These are phyloP conservation scores for Rhazya stricta DNA, from an alignment of 257 asterid species.

Conservation along the genomic window DNA sequence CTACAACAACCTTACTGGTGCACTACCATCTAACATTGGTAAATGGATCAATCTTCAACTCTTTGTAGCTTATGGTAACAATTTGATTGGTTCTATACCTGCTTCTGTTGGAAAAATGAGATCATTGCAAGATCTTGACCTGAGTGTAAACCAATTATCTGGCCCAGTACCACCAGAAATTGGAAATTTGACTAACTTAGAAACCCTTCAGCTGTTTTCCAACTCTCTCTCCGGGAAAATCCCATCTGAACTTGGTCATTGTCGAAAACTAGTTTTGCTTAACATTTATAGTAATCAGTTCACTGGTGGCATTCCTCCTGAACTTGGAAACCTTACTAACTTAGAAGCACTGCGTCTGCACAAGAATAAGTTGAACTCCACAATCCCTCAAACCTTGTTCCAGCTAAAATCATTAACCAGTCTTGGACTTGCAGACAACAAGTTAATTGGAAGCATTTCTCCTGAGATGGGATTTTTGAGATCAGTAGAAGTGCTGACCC, in stretches of 20 bases:
- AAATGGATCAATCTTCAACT: constrained; percentile 47
- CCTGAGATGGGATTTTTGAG: constrained; percentile 38
- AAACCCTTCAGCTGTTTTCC: constrained; percentile 41
- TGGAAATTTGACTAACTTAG: constrained; percentile 45
- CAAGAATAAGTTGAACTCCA: constrained; percentile 51
- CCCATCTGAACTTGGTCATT: constrained; percentile 54
- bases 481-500: constrained; percentile 61
- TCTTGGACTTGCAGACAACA: constrained; percentile 60
- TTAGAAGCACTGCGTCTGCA: constrained; percentile 42
- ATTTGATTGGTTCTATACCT: constrained; percentile 55
- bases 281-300: constrained; percentile 46
- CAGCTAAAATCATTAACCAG: constrained; percentile 36
- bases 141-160: constrained; percentile 48
- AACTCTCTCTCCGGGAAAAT: constrained; percentile 57
- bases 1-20: constrained; percentile 61
- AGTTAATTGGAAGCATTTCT: constrained; percentile 46
- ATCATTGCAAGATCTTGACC: constrained; percentile 45
- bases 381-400: constrained; percentile 55
- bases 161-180: constrained; percentile 65
- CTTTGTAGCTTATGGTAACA: constrained; percentile 45
- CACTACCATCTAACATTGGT: constrained; percentile 49
- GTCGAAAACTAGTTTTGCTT: constrained; percentile 37
- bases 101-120: constrained; percentile 47
- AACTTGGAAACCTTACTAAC: constrained; percentile 47
- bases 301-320: constrained; percentile 58